These are phyloP conservation scores for Orychophragmus violaceus DNA, from an alignment of 345 rosid genomes.

Conservation along the genomic window DNA sequence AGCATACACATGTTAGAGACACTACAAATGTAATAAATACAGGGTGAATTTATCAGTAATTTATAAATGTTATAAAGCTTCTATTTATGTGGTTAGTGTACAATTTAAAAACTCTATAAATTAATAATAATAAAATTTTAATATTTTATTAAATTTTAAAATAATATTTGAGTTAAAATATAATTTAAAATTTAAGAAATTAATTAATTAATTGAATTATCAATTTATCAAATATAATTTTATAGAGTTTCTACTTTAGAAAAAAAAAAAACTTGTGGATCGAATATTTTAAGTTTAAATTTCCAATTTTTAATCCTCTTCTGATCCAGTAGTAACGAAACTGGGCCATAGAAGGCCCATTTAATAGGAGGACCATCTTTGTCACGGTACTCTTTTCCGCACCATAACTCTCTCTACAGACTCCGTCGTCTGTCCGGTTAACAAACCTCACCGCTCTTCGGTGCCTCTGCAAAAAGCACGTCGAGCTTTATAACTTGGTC, in stretches of 20 bases:
- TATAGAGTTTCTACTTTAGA: too few species aligned
- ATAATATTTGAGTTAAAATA: too few species aligned
- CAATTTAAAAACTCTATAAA: too few species aligned
- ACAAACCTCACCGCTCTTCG: not conserved
- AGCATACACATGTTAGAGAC: not conserved
- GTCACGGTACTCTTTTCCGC: not conserved
- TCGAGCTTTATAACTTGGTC: slow-evolving; percentile 3
- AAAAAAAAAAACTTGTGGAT: not conserved
- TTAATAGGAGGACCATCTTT: not conserved
- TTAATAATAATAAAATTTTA: too few species aligned
- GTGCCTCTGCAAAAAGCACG: slow-evolving; percentile 3
- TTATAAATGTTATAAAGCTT: not conserved
- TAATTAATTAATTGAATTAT: too few species aligned
- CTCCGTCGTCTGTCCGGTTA: slow-evolving; percentile 1
- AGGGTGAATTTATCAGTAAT: not conserved
- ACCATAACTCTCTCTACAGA: not conserved
- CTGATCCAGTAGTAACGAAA: not conserved
- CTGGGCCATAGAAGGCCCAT: not conserved
- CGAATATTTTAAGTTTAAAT: too few species aligned
- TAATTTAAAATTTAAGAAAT: too few species aligned
- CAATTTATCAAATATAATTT: too few species aligned
- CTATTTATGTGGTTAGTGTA: not conserved
- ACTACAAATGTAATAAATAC: not conserved
- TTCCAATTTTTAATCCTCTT: too few species aligned
- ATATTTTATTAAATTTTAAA: too few species aligned